Evolutionary conservation across 2,329 filamentous ascomycete genomes (phyloP).

Genomic region (Sporothrix brunneoviolacea): DNA sequence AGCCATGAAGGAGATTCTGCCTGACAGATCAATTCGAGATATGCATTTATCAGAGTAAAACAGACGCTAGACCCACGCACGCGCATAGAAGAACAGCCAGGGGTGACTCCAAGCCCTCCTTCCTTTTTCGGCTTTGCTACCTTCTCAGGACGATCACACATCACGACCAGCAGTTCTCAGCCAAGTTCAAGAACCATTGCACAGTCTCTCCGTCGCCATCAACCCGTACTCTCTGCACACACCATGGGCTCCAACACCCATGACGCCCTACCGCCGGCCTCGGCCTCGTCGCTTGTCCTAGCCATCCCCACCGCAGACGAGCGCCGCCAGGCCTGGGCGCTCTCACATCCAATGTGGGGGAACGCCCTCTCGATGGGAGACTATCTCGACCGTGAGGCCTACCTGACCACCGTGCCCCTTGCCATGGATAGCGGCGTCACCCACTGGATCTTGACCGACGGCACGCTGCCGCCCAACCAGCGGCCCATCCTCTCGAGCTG

Average conservation of each 20-base stretch:
- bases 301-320: slow-evolving; percentile 52
- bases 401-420: slow-evolving; percentile 51
- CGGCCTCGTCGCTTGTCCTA: slow-evolving; percentile 38
- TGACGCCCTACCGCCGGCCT: slow-evolving; percentile 27
- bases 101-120: no score
- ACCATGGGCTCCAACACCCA: slow-evolving; percentile 28
- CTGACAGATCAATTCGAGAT: no score
- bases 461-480: slow-evolving; percentile 28
- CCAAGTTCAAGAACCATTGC: no score
- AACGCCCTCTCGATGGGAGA: slow-evolving; percentile 44
- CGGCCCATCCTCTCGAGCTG: slow-evolving; percentile 56
- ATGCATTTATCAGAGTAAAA: no score
- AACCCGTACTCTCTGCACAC: no score
- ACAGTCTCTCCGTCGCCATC: not conserved
- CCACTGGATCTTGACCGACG: slow-evolving; percentile 58
- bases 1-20: no score
- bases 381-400: slow-evolving; percentile 55
- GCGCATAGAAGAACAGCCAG: no score
- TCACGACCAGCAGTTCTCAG: no score
- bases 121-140: slow-evolving; percentile 3
- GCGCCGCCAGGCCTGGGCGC: slow-evolving; percentile 45
- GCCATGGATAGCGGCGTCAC: slow-evolving; percentile 52
- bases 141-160: not conserved
- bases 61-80: not conserved
- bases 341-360: slow-evolving; percentile 54